Evolutionary conservation across 1,284 basidiomycete species (phyloP), one percentile per base, ranked within the genome.

Genomic region (Xanthoconium separans): DNA sequence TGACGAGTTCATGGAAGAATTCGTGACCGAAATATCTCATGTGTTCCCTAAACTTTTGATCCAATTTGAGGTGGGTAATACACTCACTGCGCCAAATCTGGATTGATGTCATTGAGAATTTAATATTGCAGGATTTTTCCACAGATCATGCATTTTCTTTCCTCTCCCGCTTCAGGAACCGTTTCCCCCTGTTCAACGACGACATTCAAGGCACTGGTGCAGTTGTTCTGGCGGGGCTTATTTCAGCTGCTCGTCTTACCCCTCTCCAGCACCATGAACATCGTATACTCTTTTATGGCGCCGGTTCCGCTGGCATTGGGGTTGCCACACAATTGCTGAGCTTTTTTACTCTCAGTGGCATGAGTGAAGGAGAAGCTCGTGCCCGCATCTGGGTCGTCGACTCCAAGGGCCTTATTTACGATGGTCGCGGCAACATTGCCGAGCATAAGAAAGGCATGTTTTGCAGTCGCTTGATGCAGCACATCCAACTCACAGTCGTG

Each of bases 131-230:
- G 82, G 91, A 93, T 75, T 93, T 93, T 73, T 86, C 90, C 43
- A 92, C 90, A 2, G 89, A 93, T 61, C 86, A 91, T 58, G 93
- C 93, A 0, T 95, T 95, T 75, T 75, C 80, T 53, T 94, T 92
- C 72, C 83, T 95, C 37, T 80, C 85, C 29, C 76, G 82, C 46
- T 93, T 89, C 75, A 82, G 89, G 54, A 69, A 85, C 58, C 77
- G 83, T 53, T 91, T 91, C 71, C 83, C 87, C 30, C 78, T 92
- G 47, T 95, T 95, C 79, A 97, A 98, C 71, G 93, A 96, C 64
- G 93, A 95, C 68, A 89, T 90, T 60, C 87, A 91, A 65, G 91
- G 93, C 42, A 95, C 93, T 2, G 93, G 93, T 27, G 91, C 91
- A 34, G 95, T 98, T 61, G 90, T 97, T 44, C 84, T 98, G 43